Conservation (phyloP, 139 green algal genomes). For the Pleodorina starrii region DNA sequence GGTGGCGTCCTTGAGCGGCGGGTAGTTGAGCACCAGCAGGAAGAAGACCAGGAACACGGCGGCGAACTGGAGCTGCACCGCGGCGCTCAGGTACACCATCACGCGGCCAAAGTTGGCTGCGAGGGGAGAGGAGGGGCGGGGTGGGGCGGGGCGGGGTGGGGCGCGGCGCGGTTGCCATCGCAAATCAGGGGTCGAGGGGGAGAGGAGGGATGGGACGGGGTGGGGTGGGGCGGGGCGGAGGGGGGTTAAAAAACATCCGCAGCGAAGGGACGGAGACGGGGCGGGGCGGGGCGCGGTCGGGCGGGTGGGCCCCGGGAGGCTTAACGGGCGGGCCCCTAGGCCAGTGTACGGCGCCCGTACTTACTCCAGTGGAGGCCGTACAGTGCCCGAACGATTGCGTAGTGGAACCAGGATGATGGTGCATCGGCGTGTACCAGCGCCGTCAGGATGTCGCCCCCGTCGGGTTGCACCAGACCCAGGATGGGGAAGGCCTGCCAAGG, state of each 20-base stretch:
- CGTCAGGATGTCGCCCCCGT: conserved; percentile 12
- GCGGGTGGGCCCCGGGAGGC: too few species aligned
- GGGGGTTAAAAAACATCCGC: not conserved
- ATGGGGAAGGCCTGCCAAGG: conserved; percentile 29
- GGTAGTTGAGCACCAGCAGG: conserved; percentile 20
- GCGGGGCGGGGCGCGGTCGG: not conserved
- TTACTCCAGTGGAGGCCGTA: conserved; percentile 38
- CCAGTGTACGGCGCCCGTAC: too few species aligned
- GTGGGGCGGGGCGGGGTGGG: not conserved
- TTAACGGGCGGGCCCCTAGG: too few species aligned
- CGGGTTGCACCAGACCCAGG: not conserved
- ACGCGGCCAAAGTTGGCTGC: not conserved
- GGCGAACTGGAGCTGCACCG: conserved; percentile 1
- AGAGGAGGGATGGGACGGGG: not conserved
- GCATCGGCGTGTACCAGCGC: conserved; percentile 10
- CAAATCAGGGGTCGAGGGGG: not conserved
- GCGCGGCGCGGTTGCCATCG: too few species aligned
- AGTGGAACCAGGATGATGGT: conserved; percentile 24
- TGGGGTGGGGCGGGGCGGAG: not conserved
- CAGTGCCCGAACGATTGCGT: not conserved
- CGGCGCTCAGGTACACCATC: not conserved
- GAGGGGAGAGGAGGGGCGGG: not conserved
- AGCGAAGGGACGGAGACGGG: not conserved
- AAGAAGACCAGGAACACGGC: conserved; percentile 5
- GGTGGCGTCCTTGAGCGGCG: not conserved